Evolutionary conservation across 2,329 filamentous ascomycete species (phyloP), one percentile per base, ranked within the genome.

Genomic region (Pestalotiopsis sp.): DNA sequence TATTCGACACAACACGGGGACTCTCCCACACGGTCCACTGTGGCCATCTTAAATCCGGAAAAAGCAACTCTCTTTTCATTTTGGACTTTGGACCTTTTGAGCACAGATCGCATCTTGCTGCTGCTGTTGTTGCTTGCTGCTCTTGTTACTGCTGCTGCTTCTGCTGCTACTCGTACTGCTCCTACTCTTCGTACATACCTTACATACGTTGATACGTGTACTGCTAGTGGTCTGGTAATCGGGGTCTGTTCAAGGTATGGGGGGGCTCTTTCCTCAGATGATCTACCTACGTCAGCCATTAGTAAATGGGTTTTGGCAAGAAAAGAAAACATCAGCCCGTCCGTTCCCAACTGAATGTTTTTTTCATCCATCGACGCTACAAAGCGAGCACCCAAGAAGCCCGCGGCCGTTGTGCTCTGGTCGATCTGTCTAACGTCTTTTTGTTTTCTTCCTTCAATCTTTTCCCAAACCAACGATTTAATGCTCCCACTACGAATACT

Each of bases 1-100:
- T 70, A 73, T 69, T 74, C 72, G 72, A 73, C 70, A 73, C 73
- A 74, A 73, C 71, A 72, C 76, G 73, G 72, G 74, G 74, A 70
- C 66, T 62, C 67, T 71, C 70, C 72, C 70, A 36, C 72, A 67
- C 72, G 20, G 17, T 52, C 66, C 67, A 69, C 68, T 67, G 52
- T 68, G 62, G 57, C 66, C 66, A 65, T 55, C 39, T 45, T 23
- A 68, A 69, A 69, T 67, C 68, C 60, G 69, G 71, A 67, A 68
- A 69, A 70, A 65, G 64, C 69, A 68, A 57, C 11, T 65, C 5
- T 36, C 31, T 36, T 11, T 11, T 25, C 67, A 71, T 72, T 9
- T 36, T 36, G 31, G 31, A 36, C 31, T 36, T 36, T 36, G 65
- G 68, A 27, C 23, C 57, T 59, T 52, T 52, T 59, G 57, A 36